These are phyloP conservation scores for Aureobasidium lini DNA, from an alignment of 2,329 filamentous ascomycete genomes.

Conservation along the genomic window DNA sequence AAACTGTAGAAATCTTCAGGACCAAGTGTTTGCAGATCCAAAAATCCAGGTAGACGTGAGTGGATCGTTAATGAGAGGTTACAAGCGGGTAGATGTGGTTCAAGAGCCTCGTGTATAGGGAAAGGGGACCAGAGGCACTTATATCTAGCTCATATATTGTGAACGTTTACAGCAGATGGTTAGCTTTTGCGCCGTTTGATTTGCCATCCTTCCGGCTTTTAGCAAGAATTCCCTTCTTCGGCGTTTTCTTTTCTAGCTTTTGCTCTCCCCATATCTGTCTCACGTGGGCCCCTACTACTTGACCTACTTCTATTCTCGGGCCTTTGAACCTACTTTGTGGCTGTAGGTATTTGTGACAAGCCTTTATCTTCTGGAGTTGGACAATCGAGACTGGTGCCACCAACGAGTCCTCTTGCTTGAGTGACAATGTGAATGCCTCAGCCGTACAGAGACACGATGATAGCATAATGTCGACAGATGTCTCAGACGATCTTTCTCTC, in stretches of 20 bases:
- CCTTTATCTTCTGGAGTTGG: background rate
- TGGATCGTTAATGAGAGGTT: background rate
- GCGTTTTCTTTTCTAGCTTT: background rate
- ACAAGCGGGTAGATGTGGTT: background rate
- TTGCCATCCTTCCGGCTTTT: background rate
- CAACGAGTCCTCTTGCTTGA: background rate
- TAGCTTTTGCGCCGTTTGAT: background rate
- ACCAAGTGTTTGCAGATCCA: background rate
- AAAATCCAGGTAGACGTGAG: background rate
- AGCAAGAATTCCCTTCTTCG: background rate
- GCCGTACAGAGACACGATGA: background rate
- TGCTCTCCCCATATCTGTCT: background rate
- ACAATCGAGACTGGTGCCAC: background rate
- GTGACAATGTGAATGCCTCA: background rate
- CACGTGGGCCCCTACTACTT: background rate
- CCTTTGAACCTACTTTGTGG: background rate
- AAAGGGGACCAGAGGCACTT: background rate
- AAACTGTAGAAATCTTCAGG: background rate
- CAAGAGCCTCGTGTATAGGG: background rate
- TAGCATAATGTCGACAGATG: background rate
- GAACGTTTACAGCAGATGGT: background rate
- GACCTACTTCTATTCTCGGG: background rate
- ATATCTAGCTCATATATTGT: background rate
- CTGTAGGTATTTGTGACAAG: background rate
- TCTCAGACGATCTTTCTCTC: background rate